Conservation (phyloP, 495 filamentous ascomycete species). For the Copromyces sp. region DNA sequence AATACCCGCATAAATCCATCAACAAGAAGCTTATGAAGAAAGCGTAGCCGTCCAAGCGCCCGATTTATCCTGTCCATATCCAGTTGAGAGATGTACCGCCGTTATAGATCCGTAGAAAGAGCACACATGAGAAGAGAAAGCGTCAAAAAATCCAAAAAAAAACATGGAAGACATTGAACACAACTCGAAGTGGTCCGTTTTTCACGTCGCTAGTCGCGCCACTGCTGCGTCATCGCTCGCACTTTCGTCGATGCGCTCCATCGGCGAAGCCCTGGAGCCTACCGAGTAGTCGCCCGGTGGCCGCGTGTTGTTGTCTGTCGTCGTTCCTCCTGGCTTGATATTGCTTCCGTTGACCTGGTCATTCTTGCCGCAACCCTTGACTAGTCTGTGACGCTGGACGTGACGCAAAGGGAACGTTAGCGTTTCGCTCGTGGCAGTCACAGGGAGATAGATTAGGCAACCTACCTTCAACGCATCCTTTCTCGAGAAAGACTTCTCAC, state of each 20-base stretch:
- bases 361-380: conserved; percentile 76
- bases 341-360: not conserved
- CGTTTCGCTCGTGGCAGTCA: not conserved
- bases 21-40: not conserved
- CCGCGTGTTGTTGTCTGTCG: not conserved
- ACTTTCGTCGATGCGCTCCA: not conserved
- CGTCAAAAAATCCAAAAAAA: not conserved
- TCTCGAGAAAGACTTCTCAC: conserved; percentile 92
- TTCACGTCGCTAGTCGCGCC: not conserved
- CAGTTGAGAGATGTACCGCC: not conserved
- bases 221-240: not conserved
- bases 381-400: conserved; percentile 75
- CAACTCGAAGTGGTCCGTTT: not conserved
- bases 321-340: conserved; percentile 1
- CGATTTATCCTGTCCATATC: not conserved
- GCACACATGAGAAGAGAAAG: not conserved
- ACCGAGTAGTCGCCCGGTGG: not conserved
- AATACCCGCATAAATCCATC: not conserved
- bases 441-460: not conserved
- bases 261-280: not conserved
- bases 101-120: not conserved
- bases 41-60: not conserved
- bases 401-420: conserved; percentile 3
- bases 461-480: conserved; percentile 95
- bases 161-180: not conserved